phyloP scores from a whole-genome alignment of 139 green algal genomes.

The Edaphochlamys debaryana region DNA sequence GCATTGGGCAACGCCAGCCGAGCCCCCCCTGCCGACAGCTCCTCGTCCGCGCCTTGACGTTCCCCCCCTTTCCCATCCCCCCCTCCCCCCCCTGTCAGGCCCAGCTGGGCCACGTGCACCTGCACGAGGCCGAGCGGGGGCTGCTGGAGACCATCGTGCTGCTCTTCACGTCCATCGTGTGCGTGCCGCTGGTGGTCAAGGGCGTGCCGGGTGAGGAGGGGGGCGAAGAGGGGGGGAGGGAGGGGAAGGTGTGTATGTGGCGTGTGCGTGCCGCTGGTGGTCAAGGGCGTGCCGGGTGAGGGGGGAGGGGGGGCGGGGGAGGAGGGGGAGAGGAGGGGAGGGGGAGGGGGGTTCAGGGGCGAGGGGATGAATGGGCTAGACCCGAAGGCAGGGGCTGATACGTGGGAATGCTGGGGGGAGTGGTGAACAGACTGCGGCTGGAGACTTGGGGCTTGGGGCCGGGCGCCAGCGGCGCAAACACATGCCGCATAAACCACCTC shows the following conservation, averaged over 20 bases:
- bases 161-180: conserved; percentile 86
- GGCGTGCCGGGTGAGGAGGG: conserved; percentile 67
- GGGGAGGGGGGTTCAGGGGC: neutral
- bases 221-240: neutral
- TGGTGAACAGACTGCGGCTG: no score
- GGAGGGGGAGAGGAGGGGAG: neutral
- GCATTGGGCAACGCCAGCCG: no score
- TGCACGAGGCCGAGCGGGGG: conserved; percentile 76
- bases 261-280: no score
- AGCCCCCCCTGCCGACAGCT: no score
- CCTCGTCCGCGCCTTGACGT: no score
- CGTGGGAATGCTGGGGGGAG: no score
- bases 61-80: no score
- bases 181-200: conserved; percentile 89
- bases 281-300: conserved; percentile 5
- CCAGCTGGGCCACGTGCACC: conserved; percentile 63
- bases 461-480: no score
- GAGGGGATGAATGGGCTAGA: neutral
- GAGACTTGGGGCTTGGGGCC: no score
- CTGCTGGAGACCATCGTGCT: conserved; percentile 91
- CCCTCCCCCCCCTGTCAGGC: conserved; percentile 1
- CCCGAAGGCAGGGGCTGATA: no score
- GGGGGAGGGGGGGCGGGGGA: neutral
- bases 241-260: neutral
- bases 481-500: neutral